A percentile compares a stretch with the other conserved stretches of the same genome.
Conservation (phyloP, 1,139 yeast genomes). For the Kluyveromyces sp. region DNA sequence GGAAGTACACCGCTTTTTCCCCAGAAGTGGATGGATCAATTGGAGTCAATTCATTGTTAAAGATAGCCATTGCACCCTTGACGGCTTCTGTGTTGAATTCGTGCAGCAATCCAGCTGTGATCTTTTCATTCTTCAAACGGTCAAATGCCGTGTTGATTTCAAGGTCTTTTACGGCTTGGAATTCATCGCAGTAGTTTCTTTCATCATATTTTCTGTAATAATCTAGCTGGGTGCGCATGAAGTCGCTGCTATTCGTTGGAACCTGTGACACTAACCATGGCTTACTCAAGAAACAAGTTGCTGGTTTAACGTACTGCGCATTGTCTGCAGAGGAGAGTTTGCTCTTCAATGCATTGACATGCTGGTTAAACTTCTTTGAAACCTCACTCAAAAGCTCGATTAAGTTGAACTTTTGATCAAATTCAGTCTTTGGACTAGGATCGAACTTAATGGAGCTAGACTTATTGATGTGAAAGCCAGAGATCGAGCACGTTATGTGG, state of each 20-base stretch:
- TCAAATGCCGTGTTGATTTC: slow-evolving; percentile 53
- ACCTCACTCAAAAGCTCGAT: slow-evolving; percentile 30
- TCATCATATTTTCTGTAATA: slow-evolving; percentile 28
- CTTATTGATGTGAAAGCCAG: slow-evolving; percentile 74
- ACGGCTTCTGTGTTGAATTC: slow-evolving; percentile 76
- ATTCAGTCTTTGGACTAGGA: slow-evolving; percentile 42
- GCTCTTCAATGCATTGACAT: slow-evolving; percentile 36
- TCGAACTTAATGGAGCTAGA: slow-evolving; percentile 65
- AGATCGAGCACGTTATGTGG: slow-evolving; percentile 68
- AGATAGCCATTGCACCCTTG: slow-evolving; percentile 70
- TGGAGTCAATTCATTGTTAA: slow-evolving; percentile 69
- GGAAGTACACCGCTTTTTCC: slow-evolving; percentile 59
- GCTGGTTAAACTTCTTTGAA: slow-evolving; percentile 36
- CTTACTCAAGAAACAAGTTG: slow-evolving; percentile 50
- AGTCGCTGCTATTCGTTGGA: slow-evolving; percentile 26
- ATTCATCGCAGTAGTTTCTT: slow-evolving; percentile 88
- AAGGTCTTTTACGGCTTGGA: slow-evolving; percentile 73
- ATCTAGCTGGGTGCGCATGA: slow-evolving; percentile 22
- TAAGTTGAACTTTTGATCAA: slow-evolving; percentile 32
- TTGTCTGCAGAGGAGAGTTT: slow-evolving; percentile 42
- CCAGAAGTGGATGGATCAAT: slow-evolving; percentile 67
- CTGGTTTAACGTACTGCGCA: slow-evolving; percentile 54
- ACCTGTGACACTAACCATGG: slow-evolving; percentile 65
- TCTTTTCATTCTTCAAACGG: slow-evolving; percentile 67
- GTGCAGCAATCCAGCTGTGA: slow-evolving; percentile 62